Conservation (phyloP, 169 alveolate species). For the Neospora caninum region DNA sequence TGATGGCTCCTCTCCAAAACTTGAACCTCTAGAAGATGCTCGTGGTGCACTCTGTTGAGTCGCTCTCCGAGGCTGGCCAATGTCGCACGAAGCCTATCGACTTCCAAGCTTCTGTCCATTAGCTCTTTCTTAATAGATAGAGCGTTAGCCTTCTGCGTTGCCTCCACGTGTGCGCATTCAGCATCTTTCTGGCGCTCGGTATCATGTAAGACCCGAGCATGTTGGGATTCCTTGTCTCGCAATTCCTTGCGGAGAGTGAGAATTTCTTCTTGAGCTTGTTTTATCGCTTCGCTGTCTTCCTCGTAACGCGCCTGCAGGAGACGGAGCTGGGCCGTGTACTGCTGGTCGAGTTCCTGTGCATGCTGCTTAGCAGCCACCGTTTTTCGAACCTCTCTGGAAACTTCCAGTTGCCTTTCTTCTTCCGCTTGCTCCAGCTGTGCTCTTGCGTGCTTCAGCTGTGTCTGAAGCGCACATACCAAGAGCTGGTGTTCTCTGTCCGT, state of each 20-base stretch:
- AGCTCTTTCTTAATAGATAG: background rate
- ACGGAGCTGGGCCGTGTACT: background rate
- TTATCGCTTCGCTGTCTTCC: background rate
- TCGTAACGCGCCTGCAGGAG: background rate
- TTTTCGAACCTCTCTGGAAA: background rate
- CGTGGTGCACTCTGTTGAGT: background rate
- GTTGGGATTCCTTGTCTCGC: background rate
- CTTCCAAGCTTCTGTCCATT: background rate
- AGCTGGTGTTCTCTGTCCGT: background rate
- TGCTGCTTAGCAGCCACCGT: background rate
- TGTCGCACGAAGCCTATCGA: background rate
- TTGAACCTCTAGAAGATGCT: background rate
- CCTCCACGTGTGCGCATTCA: background rate
- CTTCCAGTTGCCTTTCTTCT: background rate
- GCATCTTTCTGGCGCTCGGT: background rate
- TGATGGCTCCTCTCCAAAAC: background rate
- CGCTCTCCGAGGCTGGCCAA: background rate
- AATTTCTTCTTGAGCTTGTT: slow-evolving; percentile 21
- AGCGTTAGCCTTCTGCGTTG: background rate
- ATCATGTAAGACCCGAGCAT: background rate
- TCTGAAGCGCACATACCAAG: background rate
- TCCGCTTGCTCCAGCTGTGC: background rate
- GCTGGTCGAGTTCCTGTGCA: slow-evolving; percentile 13
- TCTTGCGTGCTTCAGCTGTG: background rate
- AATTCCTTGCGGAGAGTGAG: background rate